These are phyloP conservation scores for Didymella segeticola DNA, from an alignment of 2,329 filamentous ascomycete species.

Conservation along the genomic window DNA sequence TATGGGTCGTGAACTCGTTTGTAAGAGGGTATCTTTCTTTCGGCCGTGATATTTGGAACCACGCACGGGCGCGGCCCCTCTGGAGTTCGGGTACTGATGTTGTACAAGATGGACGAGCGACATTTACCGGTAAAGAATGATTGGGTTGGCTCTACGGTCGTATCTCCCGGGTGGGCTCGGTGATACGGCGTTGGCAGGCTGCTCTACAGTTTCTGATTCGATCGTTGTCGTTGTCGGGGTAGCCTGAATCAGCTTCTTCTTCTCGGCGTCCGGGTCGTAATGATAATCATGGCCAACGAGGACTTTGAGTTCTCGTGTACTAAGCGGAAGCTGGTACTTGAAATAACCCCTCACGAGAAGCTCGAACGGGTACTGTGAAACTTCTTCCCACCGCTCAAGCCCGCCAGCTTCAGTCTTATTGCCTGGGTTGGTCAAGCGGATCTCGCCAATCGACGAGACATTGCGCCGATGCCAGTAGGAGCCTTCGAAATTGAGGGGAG, in stretches of 20 bases:
- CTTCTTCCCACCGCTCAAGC: conserved; percentile 85
- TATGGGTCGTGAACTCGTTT: conserved; percentile 48
- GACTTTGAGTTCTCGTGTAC: conserved; percentile 61
- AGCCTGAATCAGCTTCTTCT: conserved; percentile 37
- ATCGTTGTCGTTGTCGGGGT: conserved; percentile 4
- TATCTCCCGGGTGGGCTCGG: conserved; percentile 36
- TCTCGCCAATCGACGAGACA: conserved; percentile 78
- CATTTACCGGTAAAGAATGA: conserved; percentile 25
- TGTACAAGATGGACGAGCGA: conserved; percentile 26
- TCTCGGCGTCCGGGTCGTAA: conserved; percentile 47
- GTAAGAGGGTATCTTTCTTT: conserved; percentile 47
- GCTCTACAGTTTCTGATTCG: conserved; percentile 17
- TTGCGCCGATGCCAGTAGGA: conserved; percentile 80
- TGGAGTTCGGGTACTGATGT: conserved; percentile 22
- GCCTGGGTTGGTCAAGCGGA: conserved; percentile 81
- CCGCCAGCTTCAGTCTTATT: conserved; percentile 86
- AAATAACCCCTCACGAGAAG: conserved; percentile 90
- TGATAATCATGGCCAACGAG: conserved; percentile 51
- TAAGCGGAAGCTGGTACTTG: conserved; percentile 75
- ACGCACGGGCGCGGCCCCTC: conserved; percentile 18
- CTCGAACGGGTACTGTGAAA: conserved; percentile 90
- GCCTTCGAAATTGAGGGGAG: conserved; percentile 85
- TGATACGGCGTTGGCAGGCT: conserved; percentile 26
- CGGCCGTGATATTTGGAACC: conserved; percentile 27
- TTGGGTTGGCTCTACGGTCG: conserved; percentile 32